Base-by-base conservation (phyloP, 768 basidiomycete species). In the Boletus speciosus region DNA sequence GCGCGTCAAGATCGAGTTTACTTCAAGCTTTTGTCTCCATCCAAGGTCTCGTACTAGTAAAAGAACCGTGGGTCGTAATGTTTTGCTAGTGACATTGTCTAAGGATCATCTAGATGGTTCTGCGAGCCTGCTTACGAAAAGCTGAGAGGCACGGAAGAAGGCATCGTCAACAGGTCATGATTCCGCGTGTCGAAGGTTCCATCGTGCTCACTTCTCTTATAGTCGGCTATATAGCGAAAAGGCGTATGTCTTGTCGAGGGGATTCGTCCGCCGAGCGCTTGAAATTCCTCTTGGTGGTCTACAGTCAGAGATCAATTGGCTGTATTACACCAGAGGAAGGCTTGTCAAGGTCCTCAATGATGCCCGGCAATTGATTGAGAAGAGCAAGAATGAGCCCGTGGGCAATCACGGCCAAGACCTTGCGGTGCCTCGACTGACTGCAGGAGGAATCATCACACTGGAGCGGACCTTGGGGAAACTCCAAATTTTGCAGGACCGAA, bases 111-210 rank as follows among this genome's bases (percentile, higher is more conserved):
- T 59, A 91, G 88, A 53, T 92, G 86, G 87, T 94, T 86, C 65
- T 93, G 90, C 61, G 93, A 98, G 66, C 94, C 94, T 25, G 92
- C 92, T 0, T 97, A 88, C 63, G 94, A 96, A 65, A 97, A 94
- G 65, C 74, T 96, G 39, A 80, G 91, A 57, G 92, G 93, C 2
- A 96, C 94, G 0, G 84, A 88, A 59, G 94, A 97, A 67, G 94
- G 91, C 32, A 87, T 78, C 44, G 83, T 94, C 49, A 95, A 93
- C 65, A 92, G 90, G 85, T 87, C 45, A 49, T 73, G 11, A 51
- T 51, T 47, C 29, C 32, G n/a, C 25, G 37, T 23, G 34, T 9
- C 21, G 29, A 38, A 40, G 8, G 39, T 19, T 42, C 9, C 16
- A n/a, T 32, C 34, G 5, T 52, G 37, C 47, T 49, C 31, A 57